Percentiles rank a stretch among this genome's conserved stretches.
Conservation (phyloP, 495 filamentous ascomycete species). For the Penicillium riverlandense region DNA sequence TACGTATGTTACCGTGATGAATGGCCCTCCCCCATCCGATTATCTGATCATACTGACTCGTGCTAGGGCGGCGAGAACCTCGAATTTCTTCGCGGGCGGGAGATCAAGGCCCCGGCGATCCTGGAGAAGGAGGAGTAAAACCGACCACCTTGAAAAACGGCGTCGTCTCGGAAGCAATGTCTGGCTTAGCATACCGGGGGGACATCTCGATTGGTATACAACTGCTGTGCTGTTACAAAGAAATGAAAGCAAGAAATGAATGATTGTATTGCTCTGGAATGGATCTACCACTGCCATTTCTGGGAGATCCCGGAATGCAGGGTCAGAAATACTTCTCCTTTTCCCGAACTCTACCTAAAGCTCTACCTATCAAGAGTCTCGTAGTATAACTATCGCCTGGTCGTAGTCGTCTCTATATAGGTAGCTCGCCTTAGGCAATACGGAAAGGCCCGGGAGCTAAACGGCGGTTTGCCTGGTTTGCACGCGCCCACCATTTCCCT, state of each 20-base stretch:
- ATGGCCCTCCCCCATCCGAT: constrained; percentile 1
- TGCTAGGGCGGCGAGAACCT: constrained; percentile 83
- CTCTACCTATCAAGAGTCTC: too few relatives aligned
- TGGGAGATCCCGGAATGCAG: too few relatives aligned
- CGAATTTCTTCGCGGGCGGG: constrained; percentile 63
- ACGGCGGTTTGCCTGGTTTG: constrained; percentile 22
- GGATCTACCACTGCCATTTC: not conserved
- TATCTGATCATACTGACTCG: constrained; percentile 20
- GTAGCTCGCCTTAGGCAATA: constrained; percentile 25
- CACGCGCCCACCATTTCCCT: constrained; percentile 8
- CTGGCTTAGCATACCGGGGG: not conserved
- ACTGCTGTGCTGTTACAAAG: constrained; percentile 1
- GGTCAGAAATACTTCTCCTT: too few relatives aligned
- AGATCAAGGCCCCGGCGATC: constrained; percentile 68
- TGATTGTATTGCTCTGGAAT: constrained; percentile 5
- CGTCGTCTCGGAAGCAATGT: too few relatives aligned
- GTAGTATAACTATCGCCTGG: too few relatives aligned
- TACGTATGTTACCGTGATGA: constrained; percentile 63
- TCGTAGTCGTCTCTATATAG: too few relatives aligned
- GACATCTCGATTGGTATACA: not conserved
- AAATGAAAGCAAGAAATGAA: constrained; percentile 15
- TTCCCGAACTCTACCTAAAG: too few relatives aligned
- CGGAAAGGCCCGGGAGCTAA: constrained; percentile 40
- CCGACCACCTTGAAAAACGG: not conserved
- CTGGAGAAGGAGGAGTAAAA: constrained; percentile 63